Evolutionary conservation across 129 eudicot genomes (phyloP).

Genomic region (Oenanthe sinensis): DNA sequence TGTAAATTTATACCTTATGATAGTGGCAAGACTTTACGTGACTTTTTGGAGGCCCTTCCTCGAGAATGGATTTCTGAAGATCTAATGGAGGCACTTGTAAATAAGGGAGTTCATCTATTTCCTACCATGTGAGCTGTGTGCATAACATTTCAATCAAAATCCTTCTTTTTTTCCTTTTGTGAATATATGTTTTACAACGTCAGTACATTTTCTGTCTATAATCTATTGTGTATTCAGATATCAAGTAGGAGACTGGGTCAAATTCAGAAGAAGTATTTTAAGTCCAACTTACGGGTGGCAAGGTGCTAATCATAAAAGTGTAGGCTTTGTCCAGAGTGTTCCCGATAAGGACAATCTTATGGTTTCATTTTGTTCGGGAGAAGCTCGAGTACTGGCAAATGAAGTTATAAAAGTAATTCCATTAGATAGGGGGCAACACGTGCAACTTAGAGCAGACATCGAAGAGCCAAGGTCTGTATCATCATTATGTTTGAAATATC

Average conservation of each 20-base stretch:
- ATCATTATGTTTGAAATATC: constrained; percentile 6
- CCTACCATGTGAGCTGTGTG: constrained; percentile 81
- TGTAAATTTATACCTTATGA: constrained; percentile 19
- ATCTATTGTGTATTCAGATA: constrained; percentile 40
- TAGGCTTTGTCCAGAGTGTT: constrained; percentile 89
- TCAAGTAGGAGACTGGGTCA: constrained; percentile 96
- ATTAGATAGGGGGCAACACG: constrained; percentile 91
- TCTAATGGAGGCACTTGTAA: constrained; percentile 75
- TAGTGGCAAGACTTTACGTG: constrained; percentile 94
- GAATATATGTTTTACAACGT: constrained; percentile 2
- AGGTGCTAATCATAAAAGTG: constrained; percentile 85
- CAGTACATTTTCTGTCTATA: not conserved
- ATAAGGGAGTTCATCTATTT: constrained; percentile 74
- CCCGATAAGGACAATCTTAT: constrained; percentile 64
- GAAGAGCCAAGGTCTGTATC: constrained; percentile 77
- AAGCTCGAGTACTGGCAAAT: constrained; percentile 64
- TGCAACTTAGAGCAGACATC: constrained; percentile 67
- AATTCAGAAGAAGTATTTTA: constrained; percentile 58
- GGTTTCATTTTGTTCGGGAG: constrained; percentile 84
- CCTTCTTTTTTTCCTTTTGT: not conserved
- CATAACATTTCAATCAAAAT: not conserved
- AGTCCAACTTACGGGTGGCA: constrained; percentile 91
- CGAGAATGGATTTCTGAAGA: constrained; percentile 99
- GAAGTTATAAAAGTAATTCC: constrained; percentile 95
- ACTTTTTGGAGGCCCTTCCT: constrained; percentile 93